A percentile compares a stretch with the other conserved stretches of the same genome.
Evolutionary conservation across 2,329 filamentous ascomycete genomes (phyloP).

Genomic region (Penicillium sp.): DNA sequence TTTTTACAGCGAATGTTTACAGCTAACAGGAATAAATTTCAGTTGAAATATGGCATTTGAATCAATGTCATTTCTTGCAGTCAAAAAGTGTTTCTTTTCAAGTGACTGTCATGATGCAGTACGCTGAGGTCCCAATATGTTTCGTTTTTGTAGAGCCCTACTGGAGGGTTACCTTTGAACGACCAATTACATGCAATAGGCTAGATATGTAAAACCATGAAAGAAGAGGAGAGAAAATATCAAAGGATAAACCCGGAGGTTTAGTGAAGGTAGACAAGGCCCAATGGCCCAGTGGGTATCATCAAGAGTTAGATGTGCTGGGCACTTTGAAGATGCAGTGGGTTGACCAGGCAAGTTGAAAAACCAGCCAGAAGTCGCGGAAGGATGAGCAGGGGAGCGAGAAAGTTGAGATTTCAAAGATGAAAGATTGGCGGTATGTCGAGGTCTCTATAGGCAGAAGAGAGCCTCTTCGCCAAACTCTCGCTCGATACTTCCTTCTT

Average conservation of each 20-base stretch:
- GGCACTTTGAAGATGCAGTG: neutral
- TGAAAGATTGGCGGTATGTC: neutral
- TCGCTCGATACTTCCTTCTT: conserved; percentile 71
- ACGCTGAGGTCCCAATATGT: conserved; percentile 5
- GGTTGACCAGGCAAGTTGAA: neutral
- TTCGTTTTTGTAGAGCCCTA: neutral
- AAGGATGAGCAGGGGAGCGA: neutral
- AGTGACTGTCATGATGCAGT: conserved; percentile 11
- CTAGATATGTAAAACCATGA: conserved; percentile 2
- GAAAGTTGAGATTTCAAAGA: neutral
- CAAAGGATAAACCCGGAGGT: conserved; percentile 7
- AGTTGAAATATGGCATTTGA: neutral
- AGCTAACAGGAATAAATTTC: neutral
- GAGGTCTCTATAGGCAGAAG: conserved; percentile 67
- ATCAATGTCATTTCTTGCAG: neutral
- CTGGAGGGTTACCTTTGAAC: conserved; percentile 4
- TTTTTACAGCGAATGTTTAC: neutral
- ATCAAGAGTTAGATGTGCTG: conserved; percentile 9
- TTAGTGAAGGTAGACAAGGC: conserved; percentile 1
- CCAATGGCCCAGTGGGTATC: conserved; percentile 17
- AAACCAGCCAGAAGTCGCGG: neutral
- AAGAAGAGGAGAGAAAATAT: conserved; percentile 3
- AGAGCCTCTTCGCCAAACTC: conserved; percentile 81
- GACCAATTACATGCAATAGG: conserved; percentile 7
- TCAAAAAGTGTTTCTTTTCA: neutral